Evolutionary conservation across 2,329 filamentous ascomycete species (phyloP).

Genomic region (Escovopsis sp.): DNA sequence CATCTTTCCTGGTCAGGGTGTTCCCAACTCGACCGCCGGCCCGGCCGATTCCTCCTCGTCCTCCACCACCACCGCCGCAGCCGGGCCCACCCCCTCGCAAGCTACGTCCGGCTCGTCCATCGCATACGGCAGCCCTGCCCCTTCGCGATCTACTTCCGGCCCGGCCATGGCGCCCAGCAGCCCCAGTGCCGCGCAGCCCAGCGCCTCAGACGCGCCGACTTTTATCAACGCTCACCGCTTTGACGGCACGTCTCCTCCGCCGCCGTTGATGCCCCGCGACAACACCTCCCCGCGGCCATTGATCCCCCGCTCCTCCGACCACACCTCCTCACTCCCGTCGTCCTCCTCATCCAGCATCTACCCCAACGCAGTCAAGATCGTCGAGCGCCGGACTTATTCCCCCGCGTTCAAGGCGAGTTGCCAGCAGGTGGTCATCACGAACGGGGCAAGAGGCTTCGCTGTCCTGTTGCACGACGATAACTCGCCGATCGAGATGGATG

Average conservation of each 20-base stretch:
- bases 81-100: neutral
- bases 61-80: conserved; percentile 4
- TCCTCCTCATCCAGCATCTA: conserved; percentile 17
- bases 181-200: too few species aligned
- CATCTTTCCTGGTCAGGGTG: conserved; percentile 39
- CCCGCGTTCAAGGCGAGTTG: conserved; percentile 26
- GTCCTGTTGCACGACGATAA: conserved; percentile 22
- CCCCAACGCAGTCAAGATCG: conserved; percentile 37
- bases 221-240: too few species aligned
- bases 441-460: conserved; percentile 20
- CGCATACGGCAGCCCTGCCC: too few species aligned
- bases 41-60: conserved; percentile 7
- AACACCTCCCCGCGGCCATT: too few species aligned
- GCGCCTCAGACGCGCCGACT: too few species aligned
- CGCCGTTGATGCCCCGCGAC: too few species aligned
- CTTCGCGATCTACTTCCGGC: too few species aligned
- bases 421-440: conserved; percentile 30
- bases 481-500: conserved; percentile 28
- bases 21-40: too few species aligned
- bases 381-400: conserved; percentile 30
- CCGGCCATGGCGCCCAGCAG: too few species aligned
- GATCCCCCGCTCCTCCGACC: too few species aligned
- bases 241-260: too few species aligned
- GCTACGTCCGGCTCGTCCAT: neutral
- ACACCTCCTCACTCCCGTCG: too few species aligned